These are phyloP conservation scores for Kernera saxatilis DNA, from an alignment of 345 rosid genomes.

Conservation along the genomic window DNA sequence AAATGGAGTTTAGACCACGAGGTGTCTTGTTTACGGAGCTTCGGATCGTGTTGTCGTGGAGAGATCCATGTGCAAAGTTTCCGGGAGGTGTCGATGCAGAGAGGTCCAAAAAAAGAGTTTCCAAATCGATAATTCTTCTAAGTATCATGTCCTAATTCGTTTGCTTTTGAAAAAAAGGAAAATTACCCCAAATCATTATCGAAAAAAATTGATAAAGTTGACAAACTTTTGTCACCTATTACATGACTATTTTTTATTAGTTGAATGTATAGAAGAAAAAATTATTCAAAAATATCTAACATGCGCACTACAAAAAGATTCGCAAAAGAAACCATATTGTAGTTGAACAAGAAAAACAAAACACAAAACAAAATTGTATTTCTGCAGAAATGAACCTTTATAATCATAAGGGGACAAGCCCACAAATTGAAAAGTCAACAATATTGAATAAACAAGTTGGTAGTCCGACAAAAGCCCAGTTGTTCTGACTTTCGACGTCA, in stretches of 20 bases:
- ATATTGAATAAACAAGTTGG: constrained; percentile 6
- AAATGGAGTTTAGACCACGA: neutral
- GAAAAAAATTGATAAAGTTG: neutral
- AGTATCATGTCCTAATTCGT: neutral
- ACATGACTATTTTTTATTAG: neutral
- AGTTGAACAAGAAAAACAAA: constrained; percentile 9
- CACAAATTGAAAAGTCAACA: constrained; percentile 29
- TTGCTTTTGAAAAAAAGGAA: neutral
- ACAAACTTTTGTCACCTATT: neutral
- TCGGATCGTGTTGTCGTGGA: neutral
- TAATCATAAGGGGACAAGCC: neutral
- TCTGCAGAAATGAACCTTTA: neutral
- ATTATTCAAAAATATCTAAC: neutral
- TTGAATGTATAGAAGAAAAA: no score
- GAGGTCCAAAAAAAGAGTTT: neutral
- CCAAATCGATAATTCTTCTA: neutral
- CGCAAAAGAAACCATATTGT: neutral
- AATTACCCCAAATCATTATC: neutral
- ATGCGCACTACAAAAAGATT: neutral
- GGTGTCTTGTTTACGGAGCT: neutral
- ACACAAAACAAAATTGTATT: neutral
- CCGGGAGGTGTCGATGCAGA: neutral
- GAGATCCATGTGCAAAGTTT: neutral
- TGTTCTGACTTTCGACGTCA: constrained; percentile 22
- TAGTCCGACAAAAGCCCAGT: constrained; percentile 23